Conservation (phyloP, 2,329 filamentous ascomycete genomes). For the Colletotrichum shisoi region DNA sequence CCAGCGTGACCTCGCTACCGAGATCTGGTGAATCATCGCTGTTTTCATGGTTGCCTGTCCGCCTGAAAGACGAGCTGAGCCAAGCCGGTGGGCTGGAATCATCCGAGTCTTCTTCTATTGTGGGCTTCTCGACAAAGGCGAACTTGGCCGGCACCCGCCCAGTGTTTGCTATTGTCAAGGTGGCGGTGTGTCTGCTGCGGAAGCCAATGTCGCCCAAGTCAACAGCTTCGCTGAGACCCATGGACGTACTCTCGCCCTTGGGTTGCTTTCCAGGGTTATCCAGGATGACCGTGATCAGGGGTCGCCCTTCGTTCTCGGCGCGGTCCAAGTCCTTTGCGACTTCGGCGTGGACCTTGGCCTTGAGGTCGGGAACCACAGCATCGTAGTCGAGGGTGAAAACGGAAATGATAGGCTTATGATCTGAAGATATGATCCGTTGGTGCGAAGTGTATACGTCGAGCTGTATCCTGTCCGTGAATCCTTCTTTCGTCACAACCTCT, state of each 20-base stretch:
- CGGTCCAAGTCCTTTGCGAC: conserved; percentile 88
- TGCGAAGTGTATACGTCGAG: conserved; percentile 81
- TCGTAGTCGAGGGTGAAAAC: conserved; percentile 87
- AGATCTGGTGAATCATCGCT: conserved; percentile 44
- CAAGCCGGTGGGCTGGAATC: conserved; percentile 62
- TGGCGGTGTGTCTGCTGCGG: conserved; percentile 69
- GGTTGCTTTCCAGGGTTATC: conserved; percentile 62
- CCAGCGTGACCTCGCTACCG: conserved; percentile 68
- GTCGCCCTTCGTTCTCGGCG: conserved; percentile 88
- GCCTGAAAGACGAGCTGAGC: conserved; percentile 73
- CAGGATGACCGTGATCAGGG: conserved; percentile 81
- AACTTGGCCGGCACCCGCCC: conserved; percentile 82
- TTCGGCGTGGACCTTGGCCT: conserved; percentile 83
- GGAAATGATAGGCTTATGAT: conserved; percentile 90
- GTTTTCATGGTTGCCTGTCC: conserved; percentile 53
- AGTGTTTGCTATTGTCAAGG: conserved; percentile 89
- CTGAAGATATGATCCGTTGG: conserved; percentile 87
- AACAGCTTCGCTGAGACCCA: conserved; percentile 65
- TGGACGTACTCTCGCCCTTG: conserved; percentile 41
- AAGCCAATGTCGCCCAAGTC: conserved; percentile 81
- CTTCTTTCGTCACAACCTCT: conserved; percentile 65
- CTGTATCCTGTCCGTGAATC: conserved; percentile 62
- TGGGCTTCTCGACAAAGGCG: conserved; percentile 77
- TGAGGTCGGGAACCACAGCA: conserved; percentile 83
- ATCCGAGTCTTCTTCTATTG: conserved; percentile 55